Percentiles rank a stretch among this genome's conserved stretches.
Conservation (phyloP, 805 yeast genomes). For the Clavispora vitiphila region DNA sequence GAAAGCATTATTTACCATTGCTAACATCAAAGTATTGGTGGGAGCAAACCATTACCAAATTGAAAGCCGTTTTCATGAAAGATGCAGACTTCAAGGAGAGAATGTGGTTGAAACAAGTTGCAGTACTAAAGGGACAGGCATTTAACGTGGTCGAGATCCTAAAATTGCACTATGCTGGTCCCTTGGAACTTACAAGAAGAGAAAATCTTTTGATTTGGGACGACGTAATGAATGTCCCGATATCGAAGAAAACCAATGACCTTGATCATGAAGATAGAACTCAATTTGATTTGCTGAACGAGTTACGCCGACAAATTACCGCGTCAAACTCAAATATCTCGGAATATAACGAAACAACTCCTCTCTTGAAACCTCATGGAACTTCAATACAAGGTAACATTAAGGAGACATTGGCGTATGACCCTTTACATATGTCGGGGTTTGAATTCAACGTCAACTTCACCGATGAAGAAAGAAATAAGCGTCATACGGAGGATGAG, state of each 20-base stretch:
- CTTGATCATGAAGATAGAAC: background rate
- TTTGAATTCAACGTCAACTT: constrained; percentile 18
- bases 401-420: background rate
- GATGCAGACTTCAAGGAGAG: constrained; percentile 62
- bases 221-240: constrained; percentile 56
- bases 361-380: background rate
- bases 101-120: constrained; percentile 64
- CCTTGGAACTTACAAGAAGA: constrained; percentile 59
- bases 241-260: constrained; percentile 6
- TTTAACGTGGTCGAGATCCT: constrained; percentile 68
- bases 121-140: constrained; percentile 73
- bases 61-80: constrained; percentile 45
- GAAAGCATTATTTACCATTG: constrained; percentile 52
- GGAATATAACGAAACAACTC: constrained; percentile 1
- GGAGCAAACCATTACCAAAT: constrained; percentile 50
- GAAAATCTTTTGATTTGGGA: constrained; percentile 56
- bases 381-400: background rate
- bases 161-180: constrained; percentile 55
- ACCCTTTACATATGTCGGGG: constrained; percentile 15
- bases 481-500: background rate
- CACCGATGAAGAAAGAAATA: constrained; percentile 4
- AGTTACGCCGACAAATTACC: background rate
- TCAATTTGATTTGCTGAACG: background rate
- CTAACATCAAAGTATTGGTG: constrained; percentile 65
- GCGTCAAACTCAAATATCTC: background rate